Base-by-base conservation (phyloP, 192 early-diverging fungal species). In the Pilaira anomala region DNA sequence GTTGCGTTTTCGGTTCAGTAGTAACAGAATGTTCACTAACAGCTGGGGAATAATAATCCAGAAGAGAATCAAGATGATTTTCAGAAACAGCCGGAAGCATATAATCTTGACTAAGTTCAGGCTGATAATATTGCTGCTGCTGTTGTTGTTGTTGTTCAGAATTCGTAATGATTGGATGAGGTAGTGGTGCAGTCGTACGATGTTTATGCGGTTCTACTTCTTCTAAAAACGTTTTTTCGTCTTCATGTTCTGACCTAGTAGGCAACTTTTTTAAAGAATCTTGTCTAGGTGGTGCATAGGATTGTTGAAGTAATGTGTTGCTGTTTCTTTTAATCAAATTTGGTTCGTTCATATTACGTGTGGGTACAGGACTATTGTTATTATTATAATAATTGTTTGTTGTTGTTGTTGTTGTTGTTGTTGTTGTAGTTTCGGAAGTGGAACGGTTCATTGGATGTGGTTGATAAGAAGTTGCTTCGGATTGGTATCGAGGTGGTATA, bases 251-350 rank as follows among this genome's bases (percentile, higher is more conserved):
- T 9, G 11, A 36, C 33, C 6, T 36, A 3, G 13, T 46, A 6
- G 9, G 16, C 0, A 46, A 16, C 41, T 58, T 58, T 33, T 22
- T 58, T 16, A 58, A 24, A 5, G 56, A 58, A 25, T 58, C 56
- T 42, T 58, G 56, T 58, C 56, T 58, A 22, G 56, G 56, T 58
- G 56, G 56, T 58, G 40, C 40, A 42, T 55, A 33, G 16, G 53
- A 4, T 29, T 55, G 28, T 55, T 55, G 28, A 36, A 55, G 30
- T n/a, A 18, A 26, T 7, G 53, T 55, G 8, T 28, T 29, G 7
- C 8, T 11, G 19, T n/a, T 26, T 3, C 28, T 55, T 5, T 55
- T 33, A 18, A n/a, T 28, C 30, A 55, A 36, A 25, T n/a, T 52
- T 9, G 51, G 24, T 16, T 9, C 33, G 11, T 36, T 36, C 33